These are phyloP conservation scores for Coemansia guatemalensis DNA, from an alignment of 192 early-diverging fungal genomes.

Conservation along the genomic window DNA sequence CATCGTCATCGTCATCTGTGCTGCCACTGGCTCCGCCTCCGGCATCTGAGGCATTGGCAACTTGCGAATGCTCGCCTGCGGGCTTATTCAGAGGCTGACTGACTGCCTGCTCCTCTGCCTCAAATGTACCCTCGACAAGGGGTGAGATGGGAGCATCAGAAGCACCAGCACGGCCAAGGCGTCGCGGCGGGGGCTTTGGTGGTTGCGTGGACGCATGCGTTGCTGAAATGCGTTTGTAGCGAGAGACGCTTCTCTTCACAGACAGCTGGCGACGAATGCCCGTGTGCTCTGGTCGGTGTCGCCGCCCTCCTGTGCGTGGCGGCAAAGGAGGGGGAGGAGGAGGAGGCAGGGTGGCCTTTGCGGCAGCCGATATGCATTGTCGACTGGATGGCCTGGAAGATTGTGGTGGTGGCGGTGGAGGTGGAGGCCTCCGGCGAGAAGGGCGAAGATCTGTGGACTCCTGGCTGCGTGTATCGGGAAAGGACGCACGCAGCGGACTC, in stretches of 20 bases:
- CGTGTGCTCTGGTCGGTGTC: slow-evolving; percentile 24
- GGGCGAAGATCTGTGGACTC: slow-evolving; percentile 5
- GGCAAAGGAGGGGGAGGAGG: slow-evolving; percentile 12
- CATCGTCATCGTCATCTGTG: slow-evolving; percentile 11
- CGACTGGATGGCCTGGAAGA: slow-evolving; percentile 10
- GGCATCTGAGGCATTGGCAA: background rate
- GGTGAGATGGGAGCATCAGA: slow-evolving; percentile 6
- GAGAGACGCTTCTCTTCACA: slow-evolving; percentile 46
- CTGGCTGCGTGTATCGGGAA: background rate
- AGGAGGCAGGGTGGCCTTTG: background rate
- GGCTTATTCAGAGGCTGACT: background rate
- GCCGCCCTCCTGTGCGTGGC: slow-evolving; percentile 6
- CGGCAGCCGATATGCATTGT: background rate
- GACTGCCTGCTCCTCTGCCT: background rate
- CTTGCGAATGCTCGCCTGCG: background rate
- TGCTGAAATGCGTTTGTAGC: slow-evolving; percentile 33
- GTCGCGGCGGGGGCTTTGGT: slow-evolving; percentile 25
- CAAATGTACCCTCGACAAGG: background rate
- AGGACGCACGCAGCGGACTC: slow-evolving; percentile 1
- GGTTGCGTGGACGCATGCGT: background rate
- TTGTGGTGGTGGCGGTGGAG: slow-evolving; percentile 23
- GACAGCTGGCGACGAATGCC: slow-evolving; percentile 50
- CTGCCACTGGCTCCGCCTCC: slow-evolving; percentile 1
- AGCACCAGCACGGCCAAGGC: background rate
- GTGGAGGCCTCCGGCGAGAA: slow-evolving; percentile 29